Conservation (phyloP, 2,329 filamentous ascomycete genomes). For the Fusarium sp. region DNA sequence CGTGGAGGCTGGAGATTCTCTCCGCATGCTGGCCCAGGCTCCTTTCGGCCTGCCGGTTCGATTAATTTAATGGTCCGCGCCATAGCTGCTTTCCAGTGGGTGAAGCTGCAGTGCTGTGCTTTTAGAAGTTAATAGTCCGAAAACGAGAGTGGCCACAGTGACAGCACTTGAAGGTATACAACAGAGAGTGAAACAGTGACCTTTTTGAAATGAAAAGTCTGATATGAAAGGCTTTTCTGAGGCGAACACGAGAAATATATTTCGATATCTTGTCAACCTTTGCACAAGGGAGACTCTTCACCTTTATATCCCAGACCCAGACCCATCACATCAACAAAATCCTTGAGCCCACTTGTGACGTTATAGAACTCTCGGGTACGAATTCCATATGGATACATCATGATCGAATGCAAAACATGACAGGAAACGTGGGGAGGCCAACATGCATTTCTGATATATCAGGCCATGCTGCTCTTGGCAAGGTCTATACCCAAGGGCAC, state of each 20-base stretch:
- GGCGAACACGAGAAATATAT: not conserved
- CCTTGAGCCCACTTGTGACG: conserved; percentile 12
- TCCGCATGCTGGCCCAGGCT: not conserved
- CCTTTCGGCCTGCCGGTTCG: not conserved
- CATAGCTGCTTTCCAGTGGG: conserved; percentile 4
- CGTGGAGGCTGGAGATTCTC: not conserved
- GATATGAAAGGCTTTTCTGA: no score
- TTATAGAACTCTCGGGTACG: not conserved
- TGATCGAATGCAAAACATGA: not conserved
- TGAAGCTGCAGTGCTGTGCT: conserved; percentile 6
- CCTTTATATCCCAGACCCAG: conserved; percentile 19
- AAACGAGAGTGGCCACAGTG: not conserved
- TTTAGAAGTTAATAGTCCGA: not conserved
- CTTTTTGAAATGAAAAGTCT: no score
- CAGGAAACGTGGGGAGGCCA: not conserved
- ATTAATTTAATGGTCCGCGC: not conserved
- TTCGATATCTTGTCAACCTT: not conserved
- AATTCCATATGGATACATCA: not conserved
- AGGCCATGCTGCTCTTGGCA: conserved; percentile 29
- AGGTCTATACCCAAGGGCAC: conserved; percentile 15
- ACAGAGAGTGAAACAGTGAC: not conserved
- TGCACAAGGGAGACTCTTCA: not conserved
- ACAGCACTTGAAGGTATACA: not conserved
- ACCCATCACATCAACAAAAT: not conserved
- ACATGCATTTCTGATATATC: conserved; percentile 25